Base-by-base conservation (phyloP, 139 green algal genomes). In the Chloropicon primus region DNA sequence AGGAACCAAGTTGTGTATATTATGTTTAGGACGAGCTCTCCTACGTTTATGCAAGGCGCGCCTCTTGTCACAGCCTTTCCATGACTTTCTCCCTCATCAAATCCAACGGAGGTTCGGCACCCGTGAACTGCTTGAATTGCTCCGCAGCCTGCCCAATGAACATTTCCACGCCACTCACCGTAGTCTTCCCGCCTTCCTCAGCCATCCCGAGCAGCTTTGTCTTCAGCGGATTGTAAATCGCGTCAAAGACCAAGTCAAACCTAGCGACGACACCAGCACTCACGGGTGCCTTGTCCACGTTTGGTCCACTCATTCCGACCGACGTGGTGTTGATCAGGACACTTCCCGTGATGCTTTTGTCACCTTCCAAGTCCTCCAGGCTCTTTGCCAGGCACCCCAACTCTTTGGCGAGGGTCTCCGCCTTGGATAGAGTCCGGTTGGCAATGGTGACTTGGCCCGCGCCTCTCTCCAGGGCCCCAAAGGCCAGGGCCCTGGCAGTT, bases 251-350 rank as follows among this genome's bases (percentile, higher is more conserved):
- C 0, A 98, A 79, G 53, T 84, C 24, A 53, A 85, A 91, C 27
- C 27, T 23, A 1, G 26, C 71, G 74, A 96, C 29, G 0, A 82
- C 89, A 0, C 75, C 71, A 3, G 78, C 77, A 0, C 88, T 85
- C 24, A 96, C 86, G 0, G 93, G 93, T 5, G 85, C 91, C 27
- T 88, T 84, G 5, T 89, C 83, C 25, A 80, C 17, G 5, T 82
- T 82, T 24, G 24, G 26, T 78, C 73, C 71, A 88, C 86, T 78
- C 95, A 99, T 99, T 24, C 95, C 95, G 2, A 99, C 83, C 1
- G 88, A 89, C 1, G 95, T 99, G 25, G 88, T 97, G 84, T 99
- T 98, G 2, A 90, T 88, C 28, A 99, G 79, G 28, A 99, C 91
- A 77, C 96, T 91, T 0, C 88, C 92, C 3, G 24, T 17, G 26